Conservation (phyloP, 1,139 yeast species). For the Candida frijolesensis region DNA sequence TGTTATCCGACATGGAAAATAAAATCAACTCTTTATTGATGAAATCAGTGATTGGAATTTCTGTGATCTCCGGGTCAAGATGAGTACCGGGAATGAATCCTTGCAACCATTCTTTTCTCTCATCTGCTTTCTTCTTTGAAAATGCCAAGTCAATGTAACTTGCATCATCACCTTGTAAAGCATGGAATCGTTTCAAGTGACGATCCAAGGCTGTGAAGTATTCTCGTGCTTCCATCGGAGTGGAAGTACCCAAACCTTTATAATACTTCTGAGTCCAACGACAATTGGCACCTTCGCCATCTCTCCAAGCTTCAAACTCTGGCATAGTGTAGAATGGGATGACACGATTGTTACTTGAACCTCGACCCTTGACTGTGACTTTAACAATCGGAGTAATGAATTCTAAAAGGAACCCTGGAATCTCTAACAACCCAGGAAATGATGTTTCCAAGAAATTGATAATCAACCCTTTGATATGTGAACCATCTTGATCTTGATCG, state of each 20-base stretch:
- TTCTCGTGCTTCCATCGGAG: conserved; percentile 78
- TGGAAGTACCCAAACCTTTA: conserved; percentile 98
- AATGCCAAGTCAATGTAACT: conserved; percentile 90
- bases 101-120: conserved; percentile 95
- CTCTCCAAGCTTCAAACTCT: conserved; percentile 94
- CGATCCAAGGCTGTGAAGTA: conserved; percentile 84
- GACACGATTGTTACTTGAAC: conserved; percentile 44
- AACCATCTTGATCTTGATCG: conserved; percentile 99
- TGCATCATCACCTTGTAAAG: conserved; percentile 78
- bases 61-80: conserved; percentile 74
- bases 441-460: conserved; percentile 92
- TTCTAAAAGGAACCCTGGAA: conserved; percentile 91
- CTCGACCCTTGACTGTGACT: conserved; percentile 75
- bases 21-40: conserved; percentile 93
- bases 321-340: conserved; percentile 93
- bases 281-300: conserved; percentile 69
- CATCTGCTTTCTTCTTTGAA: conserved; percentile 94
- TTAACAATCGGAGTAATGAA: conserved; percentile 97
- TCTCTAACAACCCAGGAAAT: conserved; percentile 88
- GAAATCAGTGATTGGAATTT: conserved; percentile 90
- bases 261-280: conserved; percentile 95
- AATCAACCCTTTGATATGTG: conserved; percentile 94
- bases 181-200: conserved; percentile 85
- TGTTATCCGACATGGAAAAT: conserved; percentile 95
- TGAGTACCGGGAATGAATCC: conserved; percentile 90